Evolutionary conservation across 371 early-diverging fungal genomes (phyloP).

Genomic region (Rhizopus delemar): DNA sequence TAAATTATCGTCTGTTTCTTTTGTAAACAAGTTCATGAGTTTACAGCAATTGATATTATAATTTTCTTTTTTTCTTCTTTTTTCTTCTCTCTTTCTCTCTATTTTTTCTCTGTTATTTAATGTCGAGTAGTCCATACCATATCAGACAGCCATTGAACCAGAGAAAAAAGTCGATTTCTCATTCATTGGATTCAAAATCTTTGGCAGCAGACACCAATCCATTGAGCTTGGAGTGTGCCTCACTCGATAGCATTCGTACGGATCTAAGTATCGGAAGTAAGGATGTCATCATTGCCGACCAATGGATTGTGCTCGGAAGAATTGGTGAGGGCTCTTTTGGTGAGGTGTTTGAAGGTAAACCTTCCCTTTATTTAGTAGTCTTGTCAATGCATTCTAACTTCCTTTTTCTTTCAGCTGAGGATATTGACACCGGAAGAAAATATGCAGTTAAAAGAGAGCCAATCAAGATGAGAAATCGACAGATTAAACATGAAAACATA

Average conservation of each 20-base stretch:
- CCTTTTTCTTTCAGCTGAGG: slow-evolving; percentile 34
- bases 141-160: slow-evolving; percentile 19
- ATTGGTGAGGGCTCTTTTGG: slow-evolving; percentile 71
- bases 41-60: not conserved
- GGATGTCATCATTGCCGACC: slow-evolving; percentile 55
- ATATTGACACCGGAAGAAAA: slow-evolving; percentile 43
- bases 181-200: slow-evolving; percentile 13
- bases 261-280: slow-evolving; percentile 40
- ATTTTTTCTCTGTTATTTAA: slow-evolving; percentile 1
- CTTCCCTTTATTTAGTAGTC: not conserved
- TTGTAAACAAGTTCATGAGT: slow-evolving; percentile 2
- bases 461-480: slow-evolving; percentile 44
- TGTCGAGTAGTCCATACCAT: slow-evolving; percentile 21
- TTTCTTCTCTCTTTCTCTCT: slow-evolving; percentile 5
- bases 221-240: slow-evolving; percentile 26
- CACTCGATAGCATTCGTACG: slow-evolving; percentile 33
- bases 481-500: slow-evolving; percentile 51
- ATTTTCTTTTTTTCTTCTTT: not conserved
- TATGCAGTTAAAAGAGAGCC: slow-evolving; percentile 63
- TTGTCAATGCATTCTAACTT: not conserved
- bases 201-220: slow-evolving; percentile 11
- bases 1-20: not conserved
- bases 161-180: slow-evolving; percentile 15
- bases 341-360: slow-evolving; percentile 63
- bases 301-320: slow-evolving; percentile 59